A percentile compares a stretch with the other conserved stretches of the same genome.
These are phyloP conservation scores for Amaranthus tricolor DNA, from an alignment of 179 eudicot genomes.

Conservation along the genomic window DNA sequence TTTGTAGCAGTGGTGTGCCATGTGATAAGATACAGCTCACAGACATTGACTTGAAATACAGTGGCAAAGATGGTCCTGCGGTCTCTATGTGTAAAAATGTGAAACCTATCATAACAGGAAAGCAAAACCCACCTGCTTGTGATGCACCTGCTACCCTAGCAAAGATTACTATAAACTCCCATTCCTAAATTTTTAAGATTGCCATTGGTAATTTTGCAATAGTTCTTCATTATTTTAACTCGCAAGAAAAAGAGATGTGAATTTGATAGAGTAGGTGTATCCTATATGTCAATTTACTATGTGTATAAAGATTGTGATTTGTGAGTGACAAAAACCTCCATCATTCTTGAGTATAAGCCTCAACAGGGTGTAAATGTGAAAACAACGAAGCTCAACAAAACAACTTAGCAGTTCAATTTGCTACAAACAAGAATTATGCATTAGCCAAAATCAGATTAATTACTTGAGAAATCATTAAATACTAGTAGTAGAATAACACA, in stretches of 20 bases:
- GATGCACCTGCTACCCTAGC: conserved; percentile 11
- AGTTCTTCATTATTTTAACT: too few relatives aligned
- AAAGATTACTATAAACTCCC: conserved; percentile 7
- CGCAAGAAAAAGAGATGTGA: background rate
- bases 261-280: background rate
- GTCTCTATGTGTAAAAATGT: conserved; percentile 33
- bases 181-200: background rate
- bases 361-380: background rate
- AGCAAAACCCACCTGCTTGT: conserved; percentile 34
- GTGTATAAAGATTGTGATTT: background rate
- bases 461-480: background rate
- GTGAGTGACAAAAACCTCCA: background rate
- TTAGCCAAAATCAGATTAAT: too few relatives aligned
- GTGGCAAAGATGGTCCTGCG: conserved; percentile 28
- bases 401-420: background rate
- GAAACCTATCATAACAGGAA: conserved; percentile 28
- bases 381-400: background rate
- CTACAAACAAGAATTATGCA: background rate
- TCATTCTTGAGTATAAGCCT: background rate
- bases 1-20: conserved; percentile 32
- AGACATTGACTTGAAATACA: conserved; percentile 30
- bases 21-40: conserved; percentile 27
- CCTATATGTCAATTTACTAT: background rate
- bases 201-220: background rate
- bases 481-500: background rate